Base-by-base conservation (phyloP, 305 asterid genomes). In the Fraxinus xanthoxyloides region DNA sequence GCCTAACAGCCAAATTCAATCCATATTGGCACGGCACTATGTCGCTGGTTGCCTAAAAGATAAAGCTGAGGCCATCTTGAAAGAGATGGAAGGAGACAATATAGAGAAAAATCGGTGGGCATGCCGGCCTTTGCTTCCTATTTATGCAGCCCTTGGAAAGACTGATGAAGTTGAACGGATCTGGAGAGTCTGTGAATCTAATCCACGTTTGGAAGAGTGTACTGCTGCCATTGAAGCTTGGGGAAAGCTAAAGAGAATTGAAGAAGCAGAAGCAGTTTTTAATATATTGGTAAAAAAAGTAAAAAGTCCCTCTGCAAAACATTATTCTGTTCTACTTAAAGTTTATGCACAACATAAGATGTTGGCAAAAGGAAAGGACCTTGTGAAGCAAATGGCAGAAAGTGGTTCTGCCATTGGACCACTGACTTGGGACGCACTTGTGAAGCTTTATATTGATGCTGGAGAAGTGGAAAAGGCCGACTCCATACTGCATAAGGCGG, bases 391-490 rank as follows among this genome's bases (percentile, higher is more conserved):
- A 63, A 94, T 96, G 98, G 92, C 81, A 1, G 93, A 88, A 15
- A 85, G 72, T 19, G 93, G 93, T 15, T 89, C 90, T 87, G 38
- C 3, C 1, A 34, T 86, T 3, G 97, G 93, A 28, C 94, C 97
- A 0, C 36, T 82, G 73, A 82, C 88, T 32, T 94, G 97, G 95
- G 96, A 94, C 63, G 91, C 97, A 2, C 81, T 95, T 5, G 93
- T 95, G 84, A 90, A 81, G 84, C 98, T 95, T 56, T 93, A 90
- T 74, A 82, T 89, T n/a, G 89, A 87, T 69, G 88, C 91, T 15
- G 99, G 98, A 19, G 98, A 93, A 82, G 87, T 94, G 23, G 94
- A 88, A 78, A 91, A 90, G 73, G 99, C 96, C 0, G 96, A 86
- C 54, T 82, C 89, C 1, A 80, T 92, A 36, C 88, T 94, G 31